Evolutionary conservation across 2,329 filamentous ascomycete species (phyloP).

Genomic region (Juglanconis oblonga): DNA sequence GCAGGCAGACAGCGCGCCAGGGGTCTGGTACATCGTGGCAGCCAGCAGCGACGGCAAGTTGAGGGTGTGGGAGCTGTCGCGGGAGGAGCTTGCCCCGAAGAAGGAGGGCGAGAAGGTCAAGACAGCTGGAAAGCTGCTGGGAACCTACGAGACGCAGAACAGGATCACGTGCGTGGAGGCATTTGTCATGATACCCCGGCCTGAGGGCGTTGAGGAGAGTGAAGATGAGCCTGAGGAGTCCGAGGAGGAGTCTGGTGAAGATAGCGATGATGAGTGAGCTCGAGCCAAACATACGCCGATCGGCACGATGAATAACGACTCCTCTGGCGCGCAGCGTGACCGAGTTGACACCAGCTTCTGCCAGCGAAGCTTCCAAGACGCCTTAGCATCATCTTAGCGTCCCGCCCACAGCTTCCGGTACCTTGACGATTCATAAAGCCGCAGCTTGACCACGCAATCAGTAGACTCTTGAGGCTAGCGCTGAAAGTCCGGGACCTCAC

Average conservation of each 20-base stretch:
- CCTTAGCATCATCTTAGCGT: too few species aligned
- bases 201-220: constrained; percentile 58
- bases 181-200: constrained; percentile 76
- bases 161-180: constrained; percentile 85
- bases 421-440: too few species aligned
- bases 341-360: too few species aligned
- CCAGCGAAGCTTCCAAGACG: too few species aligned
- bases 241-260: constrained; percentile 36
- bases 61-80: constrained; percentile 67
- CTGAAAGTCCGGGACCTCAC: not conserved
- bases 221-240: constrained; percentile 48
- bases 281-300: not conserved
- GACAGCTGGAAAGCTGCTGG: constrained; percentile 64
- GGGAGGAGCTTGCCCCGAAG: constrained; percentile 36
- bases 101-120: constrained; percentile 25
- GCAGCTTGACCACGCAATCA: too few species aligned
- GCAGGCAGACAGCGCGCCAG: constrained; percentile 34
- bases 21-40: constrained; percentile 60
- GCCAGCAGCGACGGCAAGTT: constrained; percentile 83
- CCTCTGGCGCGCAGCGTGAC: too few species aligned
- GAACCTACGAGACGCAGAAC: constrained; percentile 79
- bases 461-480: not conserved
- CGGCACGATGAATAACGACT: not conserved
- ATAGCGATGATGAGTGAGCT: constrained; percentile 25
- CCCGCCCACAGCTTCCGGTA: too few species aligned